Conservation (phyloP, 2,329 filamentous ascomycete genomes). For the Epichloe sp. region DNA sequence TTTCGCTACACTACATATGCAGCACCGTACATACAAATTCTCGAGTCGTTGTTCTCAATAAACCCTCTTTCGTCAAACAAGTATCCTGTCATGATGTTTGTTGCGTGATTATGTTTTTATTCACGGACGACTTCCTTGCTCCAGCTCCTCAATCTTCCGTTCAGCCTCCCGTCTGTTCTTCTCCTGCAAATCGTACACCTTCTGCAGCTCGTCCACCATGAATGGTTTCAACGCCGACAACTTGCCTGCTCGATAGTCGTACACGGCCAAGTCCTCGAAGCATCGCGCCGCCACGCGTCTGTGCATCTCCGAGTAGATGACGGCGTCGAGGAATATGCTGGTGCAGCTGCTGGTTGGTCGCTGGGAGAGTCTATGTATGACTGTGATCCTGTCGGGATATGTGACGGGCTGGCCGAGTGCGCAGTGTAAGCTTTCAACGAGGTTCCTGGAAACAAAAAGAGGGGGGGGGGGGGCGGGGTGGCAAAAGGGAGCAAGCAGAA, state of each 20-base stretch:
- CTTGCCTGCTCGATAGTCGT: constrained; percentile 19
- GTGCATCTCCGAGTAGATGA: constrained; percentile 64
- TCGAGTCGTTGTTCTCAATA: too few species aligned
- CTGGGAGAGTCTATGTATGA: constrained; percentile 62
- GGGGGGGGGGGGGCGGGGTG: too few species aligned
- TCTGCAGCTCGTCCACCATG: constrained; percentile 24
- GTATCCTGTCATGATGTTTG: too few species aligned
- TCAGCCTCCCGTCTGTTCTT: constrained; percentile 9
- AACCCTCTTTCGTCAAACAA: too few species aligned
- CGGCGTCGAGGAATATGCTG: constrained; percentile 44
- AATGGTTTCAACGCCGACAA: constrained; percentile 27
- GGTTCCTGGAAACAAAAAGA: too few species aligned
- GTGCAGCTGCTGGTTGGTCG: constrained; percentile 29
- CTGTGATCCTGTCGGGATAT: constrained; percentile 70
- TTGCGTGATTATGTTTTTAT: too few species aligned
- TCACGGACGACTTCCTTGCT: neutral
- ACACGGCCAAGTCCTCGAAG: constrained; percentile 37
- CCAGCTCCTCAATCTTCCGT: constrained; percentile 8
- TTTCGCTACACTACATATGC: neutral
- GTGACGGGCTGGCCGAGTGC: constrained; percentile 52
- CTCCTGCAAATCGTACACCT: constrained; percentile 23
- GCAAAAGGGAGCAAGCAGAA: constrained; percentile 13
- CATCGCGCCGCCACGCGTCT: constrained; percentile 61
- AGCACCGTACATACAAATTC: neutral
- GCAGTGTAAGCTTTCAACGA: too few species aligned